Evolutionary conservation across 192 early-diverging fungal genomes (phyloP).

Genomic region (Jimgerdemannia lactiflua): DNA sequence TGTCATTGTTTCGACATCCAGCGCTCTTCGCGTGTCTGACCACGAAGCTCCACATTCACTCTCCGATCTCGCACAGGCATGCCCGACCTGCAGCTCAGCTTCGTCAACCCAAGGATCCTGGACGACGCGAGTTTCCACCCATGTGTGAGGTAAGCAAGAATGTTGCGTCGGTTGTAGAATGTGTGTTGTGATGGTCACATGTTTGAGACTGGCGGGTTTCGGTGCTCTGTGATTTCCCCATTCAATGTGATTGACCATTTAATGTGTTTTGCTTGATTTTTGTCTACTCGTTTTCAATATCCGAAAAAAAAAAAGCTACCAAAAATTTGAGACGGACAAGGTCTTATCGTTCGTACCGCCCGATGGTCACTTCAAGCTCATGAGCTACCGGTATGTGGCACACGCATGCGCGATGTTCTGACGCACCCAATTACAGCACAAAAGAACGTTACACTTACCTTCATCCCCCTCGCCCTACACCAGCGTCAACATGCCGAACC

Average conservation of each 20-base stretch:
- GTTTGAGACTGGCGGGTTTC: neutral
- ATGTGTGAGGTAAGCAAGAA: conserved; percentile 60
- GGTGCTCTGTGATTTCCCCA: neutral
- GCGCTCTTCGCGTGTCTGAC: neutral
- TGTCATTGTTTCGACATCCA: neutral
- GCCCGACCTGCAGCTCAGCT: conserved; percentile 82
- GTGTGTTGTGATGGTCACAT: neutral
- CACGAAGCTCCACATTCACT: neutral
- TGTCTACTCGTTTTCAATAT: neutral
- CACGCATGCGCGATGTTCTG: neutral
- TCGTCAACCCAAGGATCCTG: conserved; percentile 66
- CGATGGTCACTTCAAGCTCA: conserved; percentile 87
- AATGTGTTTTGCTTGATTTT: conserved; percentile 12
- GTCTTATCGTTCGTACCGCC: conserved; percentile 91
- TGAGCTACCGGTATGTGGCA: conserved; percentile 63
- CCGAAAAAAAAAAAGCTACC: conserved; percentile 25
- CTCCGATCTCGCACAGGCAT: conserved; percentile 50
- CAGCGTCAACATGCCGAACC: conserved; percentile 56
- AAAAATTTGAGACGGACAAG: conserved; percentile 77
- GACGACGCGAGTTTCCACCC: conserved; percentile 90
- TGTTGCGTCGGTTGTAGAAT: neutral
- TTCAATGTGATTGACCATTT: neutral
- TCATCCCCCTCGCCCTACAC: neutral
- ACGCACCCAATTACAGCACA: neutral
- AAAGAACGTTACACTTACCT: neutral